phyloP scores from a whole-genome alignment of 495 filamentous ascomycete genomes.

The Penicillium diatomitis region DNA sequence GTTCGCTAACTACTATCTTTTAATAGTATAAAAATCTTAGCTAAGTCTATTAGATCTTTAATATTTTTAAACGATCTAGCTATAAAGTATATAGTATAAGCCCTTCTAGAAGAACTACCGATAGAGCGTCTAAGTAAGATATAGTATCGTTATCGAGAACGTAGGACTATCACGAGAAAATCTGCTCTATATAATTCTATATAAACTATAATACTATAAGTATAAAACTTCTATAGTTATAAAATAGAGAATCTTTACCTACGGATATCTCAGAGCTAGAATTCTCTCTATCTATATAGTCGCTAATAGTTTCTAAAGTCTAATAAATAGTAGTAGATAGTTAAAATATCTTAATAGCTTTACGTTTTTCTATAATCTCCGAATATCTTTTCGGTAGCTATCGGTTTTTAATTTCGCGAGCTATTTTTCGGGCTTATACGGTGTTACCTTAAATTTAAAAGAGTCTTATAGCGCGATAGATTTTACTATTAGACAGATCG shows the following conservation, averaged over 20 bases:
- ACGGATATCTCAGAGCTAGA: slow-evolving; percentile 2
- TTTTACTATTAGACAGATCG: slow-evolving; percentile 7
- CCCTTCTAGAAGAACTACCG: not conserved
- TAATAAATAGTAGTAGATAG: slow-evolving; percentile 4
- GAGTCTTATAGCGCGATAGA: slow-evolving; percentile 7
- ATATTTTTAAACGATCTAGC: not conserved
- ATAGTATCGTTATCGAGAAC: not conserved
- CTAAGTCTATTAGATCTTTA: not conserved
- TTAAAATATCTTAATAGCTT: not conserved
- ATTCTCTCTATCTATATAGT: slow-evolving; percentile 4
- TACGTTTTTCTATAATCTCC: slow-evolving; percentile 1
- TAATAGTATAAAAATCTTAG: not conserved
- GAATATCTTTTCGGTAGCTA: slow-evolving; percentile 4
- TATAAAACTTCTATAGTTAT: too few species aligned
- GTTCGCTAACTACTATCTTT: not conserved
- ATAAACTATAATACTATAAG: not conserved
- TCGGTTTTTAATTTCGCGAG: slow-evolving; percentile 1
- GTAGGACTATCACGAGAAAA: not conserved
- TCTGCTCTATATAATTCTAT: not conserved
- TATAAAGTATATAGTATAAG: not conserved
- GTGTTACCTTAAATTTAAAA: slow-evolving; percentile 6
- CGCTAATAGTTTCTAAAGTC: slow-evolving; percentile 6
- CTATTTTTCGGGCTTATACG: slow-evolving; percentile 2
- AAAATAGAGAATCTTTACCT: slow-evolving; percentile 1
- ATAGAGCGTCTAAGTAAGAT: not conserved